Percentiles rank a stretch among this genome's conserved stretches.
These are phyloP conservation scores for Saccharum hybrid DNA, from an alignment of 202 grass and related monocot species.

Conservation along the genomic window DNA sequence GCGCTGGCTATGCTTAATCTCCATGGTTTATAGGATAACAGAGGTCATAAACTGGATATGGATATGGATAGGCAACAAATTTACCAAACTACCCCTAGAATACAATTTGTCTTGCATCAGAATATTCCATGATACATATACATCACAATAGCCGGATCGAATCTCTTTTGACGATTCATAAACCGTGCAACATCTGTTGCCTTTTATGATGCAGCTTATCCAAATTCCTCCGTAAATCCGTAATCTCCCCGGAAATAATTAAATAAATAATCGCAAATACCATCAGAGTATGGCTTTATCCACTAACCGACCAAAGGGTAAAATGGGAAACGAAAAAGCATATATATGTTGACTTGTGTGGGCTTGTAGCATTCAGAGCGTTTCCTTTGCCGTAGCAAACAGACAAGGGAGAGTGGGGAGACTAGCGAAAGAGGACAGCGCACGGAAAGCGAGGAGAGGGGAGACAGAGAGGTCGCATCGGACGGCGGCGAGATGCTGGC, in stretches of 20 bases:
- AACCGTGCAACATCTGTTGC: not conserved
- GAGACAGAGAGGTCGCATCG: slow-evolving; percentile 28
- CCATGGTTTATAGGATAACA: slow-evolving; percentile 18
- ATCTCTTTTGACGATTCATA: not conserved
- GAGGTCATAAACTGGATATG: not conserved
- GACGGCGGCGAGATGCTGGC: slow-evolving; percentile 70
- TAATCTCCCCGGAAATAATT: not conserved
- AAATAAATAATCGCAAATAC: not conserved
- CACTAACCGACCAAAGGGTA: slow-evolving; percentile 54
- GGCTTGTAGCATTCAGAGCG: slow-evolving; percentile 17
- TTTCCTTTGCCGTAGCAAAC: slow-evolving; percentile 22
- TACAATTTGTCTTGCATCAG: not conserved
- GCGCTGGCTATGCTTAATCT: not conserved
- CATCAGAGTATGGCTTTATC: not conserved
- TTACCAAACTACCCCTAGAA: not conserved
- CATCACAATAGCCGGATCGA: not conserved
- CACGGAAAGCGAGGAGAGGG: slow-evolving; percentile 43
- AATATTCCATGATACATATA: not conserved
- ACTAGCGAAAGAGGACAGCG: slow-evolving; percentile 15
- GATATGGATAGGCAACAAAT: slow-evolving; percentile 24
- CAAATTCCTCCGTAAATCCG: not conserved
- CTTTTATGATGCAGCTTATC: not conserved
- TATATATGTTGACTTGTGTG: slow-evolving; percentile 48
- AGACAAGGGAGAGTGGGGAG: slow-evolving; percentile 9
- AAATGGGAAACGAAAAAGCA: slow-evolving; percentile 37